A percentile compares a stretch with the other conserved stretches of the same genome.
Evolutionary conservation across 208 protist species (phyloP).

Genomic region (Crithidia fasciculata): DNA sequence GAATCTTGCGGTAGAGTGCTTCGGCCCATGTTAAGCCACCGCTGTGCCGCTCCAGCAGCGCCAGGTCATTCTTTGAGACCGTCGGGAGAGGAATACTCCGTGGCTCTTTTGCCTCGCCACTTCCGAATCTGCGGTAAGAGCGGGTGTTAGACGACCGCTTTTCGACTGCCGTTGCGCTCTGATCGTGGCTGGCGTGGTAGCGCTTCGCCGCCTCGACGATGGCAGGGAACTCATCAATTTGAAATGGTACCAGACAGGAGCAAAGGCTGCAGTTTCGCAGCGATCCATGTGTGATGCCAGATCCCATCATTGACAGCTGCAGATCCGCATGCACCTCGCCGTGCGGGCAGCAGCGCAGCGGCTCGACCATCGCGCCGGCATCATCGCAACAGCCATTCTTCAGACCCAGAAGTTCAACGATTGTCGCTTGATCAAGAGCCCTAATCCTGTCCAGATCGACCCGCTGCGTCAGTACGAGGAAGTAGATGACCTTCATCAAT

Average conservation of each 20-base stretch:
- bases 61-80: neutral
- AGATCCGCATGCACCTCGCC: conserved; percentile 26
- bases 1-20: conserved; percentile 3
- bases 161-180: neutral
- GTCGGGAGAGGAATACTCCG: neutral
- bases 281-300: neutral
- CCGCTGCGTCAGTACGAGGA: conserved; percentile 31
- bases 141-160: neutral
- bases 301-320: conserved; percentile 7
- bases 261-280: neutral
- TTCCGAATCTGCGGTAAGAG: neutral
- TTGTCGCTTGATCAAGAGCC: neutral
- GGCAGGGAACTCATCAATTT: conserved; percentile 1
- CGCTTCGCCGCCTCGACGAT: conserved; percentile 13
- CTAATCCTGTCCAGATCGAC: conserved; percentile 11
- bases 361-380: conserved; percentile 5
- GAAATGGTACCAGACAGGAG: conserved; percentile 14
- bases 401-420: conserved; percentile 18
- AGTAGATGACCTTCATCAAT: conserved; percentile 10
- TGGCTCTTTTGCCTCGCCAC: neutral
- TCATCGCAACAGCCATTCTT: conserved; percentile 9
- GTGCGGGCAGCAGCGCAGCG: conserved; percentile 25
- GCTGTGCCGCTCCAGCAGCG: neutral
- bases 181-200: conserved; percentile 6
- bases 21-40: conserved; percentile 20